Base-by-base conservation (phyloP, 345 rosid species). In the Aquilaria malaccensis region DNA sequence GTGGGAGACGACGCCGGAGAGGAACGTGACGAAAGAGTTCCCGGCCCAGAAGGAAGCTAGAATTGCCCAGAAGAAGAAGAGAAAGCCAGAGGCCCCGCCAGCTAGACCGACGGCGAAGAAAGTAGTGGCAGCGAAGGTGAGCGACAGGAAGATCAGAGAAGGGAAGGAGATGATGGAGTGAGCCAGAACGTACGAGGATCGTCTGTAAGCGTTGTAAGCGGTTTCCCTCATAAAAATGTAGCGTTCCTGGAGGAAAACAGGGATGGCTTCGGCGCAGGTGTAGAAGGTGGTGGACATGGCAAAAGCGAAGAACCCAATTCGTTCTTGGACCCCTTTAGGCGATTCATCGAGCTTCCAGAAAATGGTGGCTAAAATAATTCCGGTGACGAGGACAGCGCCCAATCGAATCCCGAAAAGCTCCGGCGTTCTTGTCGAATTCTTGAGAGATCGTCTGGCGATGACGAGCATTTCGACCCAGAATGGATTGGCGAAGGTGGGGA, bases 211-310 rank as follows among this genome's bases (percentile, higher is more conserved):
- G 63, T 94, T 94, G 76, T 90, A 82, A 30, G 97, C 96, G 0
- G 98, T 93, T 76, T 93, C 98, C 57, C 98, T 75, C 93, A 92
- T 85, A 89, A 89, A 93, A 57, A 93, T 89, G 81, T 90, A 87
- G 9, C 96, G 76, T 62, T 94, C 99, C 67, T 87, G 96, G 46
- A 94, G 85, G 69, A 94, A 94, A 2, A 83, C 92, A 0, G 97
- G 99, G 63, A 88, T 82, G 11, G 97, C 94, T 72, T 90, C 97
- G 10, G 96, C 96, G 47, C 97, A 94, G 11, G 95, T 90, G 85
- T 90, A 94, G 92, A 87, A 90, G 3, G 88, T 88, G 22, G 97
- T 86, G 4, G 95, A 83, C 97, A 94, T 90, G 22, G 99, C 97
- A 55, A 94, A 88, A 13, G 99, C 97, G 62, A 90, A 86, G 76